Evolutionary conservation across 2,329 filamentous ascomycete genomes (phyloP).

Genomic region (Dactylellina drechsleri): DNA sequence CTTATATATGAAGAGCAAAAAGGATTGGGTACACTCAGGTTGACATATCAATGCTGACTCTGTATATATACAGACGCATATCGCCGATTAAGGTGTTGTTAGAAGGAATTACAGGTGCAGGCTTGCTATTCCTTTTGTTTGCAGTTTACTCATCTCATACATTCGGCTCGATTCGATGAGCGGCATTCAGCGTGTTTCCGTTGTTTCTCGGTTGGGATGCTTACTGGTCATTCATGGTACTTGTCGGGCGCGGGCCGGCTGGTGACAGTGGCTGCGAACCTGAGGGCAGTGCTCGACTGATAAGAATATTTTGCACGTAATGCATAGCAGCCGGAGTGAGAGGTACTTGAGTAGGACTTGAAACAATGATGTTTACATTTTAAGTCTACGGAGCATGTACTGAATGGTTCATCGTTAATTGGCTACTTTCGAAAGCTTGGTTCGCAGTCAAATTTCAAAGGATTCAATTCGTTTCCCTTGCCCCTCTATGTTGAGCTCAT

Average conservation of each 20-base stretch:
- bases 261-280: neutral
- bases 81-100: neutral
- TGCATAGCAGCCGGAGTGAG: slow-evolving; percentile 10
- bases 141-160: slow-evolving; percentile 21
- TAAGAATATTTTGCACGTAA: neutral
- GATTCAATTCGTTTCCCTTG: no score
- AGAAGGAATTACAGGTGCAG: neutral
- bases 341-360: neutral
- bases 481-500: no score
- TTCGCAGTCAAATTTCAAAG: no score
- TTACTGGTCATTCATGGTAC: neutral
- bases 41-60: neutral
- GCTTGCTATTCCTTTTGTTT: no score
- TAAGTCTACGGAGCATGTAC: neutral
- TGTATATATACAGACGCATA: neutral
- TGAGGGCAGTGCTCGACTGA: slow-evolving; percentile 15
- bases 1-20: no score
- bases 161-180: slow-evolving; percentile 7
- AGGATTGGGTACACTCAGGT: neutral
- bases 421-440: no score
- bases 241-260: neutral
- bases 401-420: no score
- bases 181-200: slow-evolving; percentile 9
- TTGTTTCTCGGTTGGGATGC: slow-evolving; percentile 23
- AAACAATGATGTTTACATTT: neutral